Percentiles rank a stretch among this genome's conserved stretches.
phyloP scores from a whole-genome alignment of 768 basidiomycete genomes.

The Galerina marginata region DNA sequence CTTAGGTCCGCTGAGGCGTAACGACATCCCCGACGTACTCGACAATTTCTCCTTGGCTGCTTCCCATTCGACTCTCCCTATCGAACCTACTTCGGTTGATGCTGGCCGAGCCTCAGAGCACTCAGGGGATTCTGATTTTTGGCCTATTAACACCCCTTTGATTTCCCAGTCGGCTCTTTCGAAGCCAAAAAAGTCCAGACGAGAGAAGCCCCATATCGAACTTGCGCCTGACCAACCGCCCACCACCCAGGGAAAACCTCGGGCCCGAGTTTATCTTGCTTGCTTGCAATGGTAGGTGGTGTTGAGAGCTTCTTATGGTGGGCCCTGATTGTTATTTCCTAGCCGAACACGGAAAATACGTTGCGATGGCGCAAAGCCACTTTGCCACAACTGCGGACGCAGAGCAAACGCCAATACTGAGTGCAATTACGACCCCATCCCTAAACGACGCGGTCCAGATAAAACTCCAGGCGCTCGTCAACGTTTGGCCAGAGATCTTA shows the following conservation, averaged over 20 bases:
- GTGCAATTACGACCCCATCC: constrained; percentile 72
- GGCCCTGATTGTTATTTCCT: constrained; percentile 10
- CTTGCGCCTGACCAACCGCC: constrained; percentile 79
- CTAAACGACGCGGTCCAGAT: constrained; percentile 83
- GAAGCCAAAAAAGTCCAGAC: constrained; percentile 48
- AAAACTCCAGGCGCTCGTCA: constrained; percentile 81
- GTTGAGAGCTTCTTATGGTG: constrained; percentile 9
- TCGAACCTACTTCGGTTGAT: constrained; percentile 19
- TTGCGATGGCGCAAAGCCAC: constrained; percentile 81
- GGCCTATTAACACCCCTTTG: constrained; percentile 16
- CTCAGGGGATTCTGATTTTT: constrained; percentile 28
- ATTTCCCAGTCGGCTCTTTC: constrained; percentile 12
- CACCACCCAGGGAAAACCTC: constrained; percentile 80
- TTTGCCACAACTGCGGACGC: constrained; percentile 74
- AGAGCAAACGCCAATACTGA: constrained; percentile 48
- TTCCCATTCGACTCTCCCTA: not conserved
- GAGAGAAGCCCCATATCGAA: constrained; percentile 64
- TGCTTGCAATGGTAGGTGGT: constrained; percentile 73
- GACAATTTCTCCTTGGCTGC: constrained; percentile 8
- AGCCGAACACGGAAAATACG: constrained; percentile 83
- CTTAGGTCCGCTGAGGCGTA: constrained; percentile 4
- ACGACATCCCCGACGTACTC: not conserved
- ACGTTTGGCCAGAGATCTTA: constrained; percentile 51
- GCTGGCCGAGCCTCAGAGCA: constrained; percentile 26
- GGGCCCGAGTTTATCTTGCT: constrained; percentile 78